phyloP scores from a whole-genome alignment of 345 rosid genomes.

The Carallia pectinifolia region DNA sequence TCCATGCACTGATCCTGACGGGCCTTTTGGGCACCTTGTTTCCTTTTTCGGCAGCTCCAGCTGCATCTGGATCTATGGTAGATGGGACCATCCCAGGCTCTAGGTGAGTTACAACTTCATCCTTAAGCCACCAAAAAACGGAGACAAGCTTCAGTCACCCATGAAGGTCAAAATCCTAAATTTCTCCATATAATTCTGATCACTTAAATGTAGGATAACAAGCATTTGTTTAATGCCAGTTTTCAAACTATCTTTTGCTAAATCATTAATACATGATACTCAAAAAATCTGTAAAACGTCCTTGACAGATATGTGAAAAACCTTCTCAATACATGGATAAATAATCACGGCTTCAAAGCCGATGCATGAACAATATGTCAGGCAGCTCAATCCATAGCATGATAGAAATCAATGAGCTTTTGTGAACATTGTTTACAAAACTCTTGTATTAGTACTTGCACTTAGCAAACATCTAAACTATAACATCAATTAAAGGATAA shows the following conservation, averaged over 20 bases:
- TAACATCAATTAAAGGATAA: background rate
- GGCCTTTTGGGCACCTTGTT: constrained; percentile 64
- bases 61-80: constrained; percentile 89
- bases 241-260: too few relatives aligned
- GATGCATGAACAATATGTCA: too few relatives aligned
- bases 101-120: constrained; percentile 93
- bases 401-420: too few relatives aligned
- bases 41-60: constrained; percentile 65
- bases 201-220: background rate
- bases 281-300: too few relatives aligned
- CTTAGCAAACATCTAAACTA: background rate
- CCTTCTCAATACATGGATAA: too few relatives aligned
- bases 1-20: constrained; percentile 84
- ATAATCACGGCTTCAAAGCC: too few relatives aligned
- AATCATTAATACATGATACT: too few relatives aligned
- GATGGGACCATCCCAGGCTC: constrained; percentile 97
- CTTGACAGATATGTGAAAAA: too few relatives aligned
- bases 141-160: background rate
- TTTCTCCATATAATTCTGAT: too few relatives aligned
- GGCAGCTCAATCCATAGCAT: too few relatives aligned
- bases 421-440: too few relatives aligned
- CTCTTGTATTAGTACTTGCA: background rate
- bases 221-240: background rate
- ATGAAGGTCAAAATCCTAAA: background rate
- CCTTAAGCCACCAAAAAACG: constrained; percentile 44